Evolutionary conservation across 495 filamentous ascomycete species (phyloP), one percentile per base, ranked within the genome.

Genomic region (Talaromyces adpressus): DNA sequence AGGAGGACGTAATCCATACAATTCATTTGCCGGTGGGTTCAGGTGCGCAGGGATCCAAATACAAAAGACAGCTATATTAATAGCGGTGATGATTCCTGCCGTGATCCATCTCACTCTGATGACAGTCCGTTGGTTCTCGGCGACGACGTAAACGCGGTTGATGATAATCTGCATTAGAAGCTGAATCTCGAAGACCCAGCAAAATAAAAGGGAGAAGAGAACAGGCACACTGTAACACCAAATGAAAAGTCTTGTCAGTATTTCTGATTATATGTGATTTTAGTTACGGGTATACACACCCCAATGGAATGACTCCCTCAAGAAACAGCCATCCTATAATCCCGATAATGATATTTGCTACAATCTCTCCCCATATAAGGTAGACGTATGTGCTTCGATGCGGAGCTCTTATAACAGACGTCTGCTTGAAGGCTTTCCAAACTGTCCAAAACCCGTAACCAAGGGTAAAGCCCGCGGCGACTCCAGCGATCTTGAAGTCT

Each of bases 11-110:
- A 53, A 53, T 53, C 23, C 20, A 9, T 57, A 57, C 53, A 57
- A n/a, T n/a, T 25, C 14, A 79, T 66, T 56, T 73, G 77, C 20
- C 72, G 77, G 18, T 56, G 47, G n/a, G 51, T 22, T 27, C 45
- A 77, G 39, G 34, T 76, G 78, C 18, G 77, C 72, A 29, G 79
- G 80, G 52, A 81, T 79, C 76, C 78, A 82, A 61, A 82, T 82
- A 53, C 70, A 72, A 53, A 75, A 80, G 30, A 82, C 80, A 4
- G 74, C 71, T 47, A 81, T 75, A 52, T 82, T 80, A 49, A 82
- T 68, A 4, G 68, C 49, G 1, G 73, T 76, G 59, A 81, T 81
- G 30, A 77, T 58, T 12, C 62, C 67, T 1, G 74, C 77, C 30
- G 74, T 74, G 20, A 75, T 75, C 72, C 75, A 80, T 65, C 79